Evolutionary conservation across 169 alveolate species (phyloP), one percentile per base, ranked within the genome.

Genomic region (Plasmodium gonderi): DNA sequence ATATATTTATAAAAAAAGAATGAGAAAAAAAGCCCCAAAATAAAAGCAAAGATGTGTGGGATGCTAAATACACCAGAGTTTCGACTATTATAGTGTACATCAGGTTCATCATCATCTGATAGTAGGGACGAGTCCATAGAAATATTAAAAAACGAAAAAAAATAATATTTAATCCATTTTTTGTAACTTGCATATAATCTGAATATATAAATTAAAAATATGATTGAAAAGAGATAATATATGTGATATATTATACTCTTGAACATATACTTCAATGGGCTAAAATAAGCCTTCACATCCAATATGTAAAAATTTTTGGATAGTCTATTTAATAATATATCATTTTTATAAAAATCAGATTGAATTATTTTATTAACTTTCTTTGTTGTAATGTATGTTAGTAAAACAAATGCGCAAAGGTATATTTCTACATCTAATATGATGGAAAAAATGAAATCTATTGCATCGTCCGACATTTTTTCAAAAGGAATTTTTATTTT

Each of bases 231-330:
- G 14, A 51, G 64, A 83, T 83, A 83, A 72, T 69, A 83, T 3
- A 65, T 47, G 60, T 83, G 92, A 72, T 83, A 83, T 33, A 83
- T 23, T 33, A 44, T 36, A 72, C 67, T 83, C n/a, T 72, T 69
- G 20, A 47, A 8, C 47, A 83, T 74, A 69, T 69, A 83, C 64
- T 51, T 83, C 26, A 69, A 40, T 8, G 92, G 92, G 65, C 77
- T 83, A 72, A 69, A 83, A 44, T 45, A 26, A 40, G 82, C 92
- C 29, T 47, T 69, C 75, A 83, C 81, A 23, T 83, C 92, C 6
- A 31, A 26, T 45, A 69, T 40, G 75, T 83, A 83, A 76, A 83
- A 83, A 9, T 68, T 17, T 49, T 83, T 83, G 14, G 92, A 69
- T 8, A 83, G 60, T 83, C 75, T 83, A 31, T 83, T 69, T 44